Evolutionary conservation across 2,329 filamentous ascomycete genomes (phyloP).

Genomic region (Camillea tinctor): DNA sequence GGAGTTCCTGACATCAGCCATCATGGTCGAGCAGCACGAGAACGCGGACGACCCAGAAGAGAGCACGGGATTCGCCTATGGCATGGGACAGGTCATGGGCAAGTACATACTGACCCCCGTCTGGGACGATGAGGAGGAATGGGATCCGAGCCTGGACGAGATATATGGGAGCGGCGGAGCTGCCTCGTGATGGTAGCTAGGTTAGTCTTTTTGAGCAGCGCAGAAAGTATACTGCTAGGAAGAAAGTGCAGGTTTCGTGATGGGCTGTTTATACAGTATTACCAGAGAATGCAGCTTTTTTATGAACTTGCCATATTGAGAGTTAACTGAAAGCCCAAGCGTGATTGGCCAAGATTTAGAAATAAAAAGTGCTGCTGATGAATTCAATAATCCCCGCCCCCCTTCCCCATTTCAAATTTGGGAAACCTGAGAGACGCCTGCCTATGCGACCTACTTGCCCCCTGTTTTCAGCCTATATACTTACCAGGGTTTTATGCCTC

Average conservation of each 20-base stretch:
- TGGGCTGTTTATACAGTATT: too few relatives aligned
- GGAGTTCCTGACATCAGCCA: conserved; percentile 57
- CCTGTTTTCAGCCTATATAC: too few relatives aligned
- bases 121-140: conserved; percentile 58
- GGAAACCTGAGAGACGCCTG: too few relatives aligned
- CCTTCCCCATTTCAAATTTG: too few relatives aligned
- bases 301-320: too few relatives aligned
- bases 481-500: too few relatives aligned
- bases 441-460: too few relatives aligned
- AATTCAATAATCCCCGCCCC: too few relatives aligned
- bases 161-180: conserved; percentile 21
- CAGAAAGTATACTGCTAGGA: not conserved
- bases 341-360: too few relatives aligned
- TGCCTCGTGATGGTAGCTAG: not conserved
- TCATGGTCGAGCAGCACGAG: conserved; percentile 58
- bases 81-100: conserved; percentile 63
- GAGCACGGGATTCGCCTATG: conserved; percentile 50
- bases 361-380: too few relatives aligned
- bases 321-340: too few relatives aligned
- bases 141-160: conserved; percentile 43
- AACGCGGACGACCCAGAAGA: conserved; percentile 42
- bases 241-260: not conserved
- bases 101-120: conserved; percentile 60
- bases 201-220: not conserved
- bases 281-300: too few relatives aligned